These are phyloP conservation scores for Puya raimondii DNA, from an alignment of 176 grass and related monocot species.

Conservation along the genomic window DNA sequence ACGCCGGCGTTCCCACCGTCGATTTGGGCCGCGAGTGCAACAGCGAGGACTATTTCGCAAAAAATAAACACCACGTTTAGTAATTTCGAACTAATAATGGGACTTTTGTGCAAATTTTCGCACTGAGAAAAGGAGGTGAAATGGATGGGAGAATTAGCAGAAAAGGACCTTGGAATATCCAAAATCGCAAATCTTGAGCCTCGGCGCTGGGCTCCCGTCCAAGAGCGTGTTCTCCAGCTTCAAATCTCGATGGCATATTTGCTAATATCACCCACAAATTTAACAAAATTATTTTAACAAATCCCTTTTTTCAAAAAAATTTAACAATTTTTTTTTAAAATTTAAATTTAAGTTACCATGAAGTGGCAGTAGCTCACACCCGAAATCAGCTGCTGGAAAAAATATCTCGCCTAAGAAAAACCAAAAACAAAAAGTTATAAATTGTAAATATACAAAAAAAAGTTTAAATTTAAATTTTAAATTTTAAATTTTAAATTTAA, in stretches of 20 bases:
- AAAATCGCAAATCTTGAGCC: slow-evolving; percentile 95
- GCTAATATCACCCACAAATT: slow-evolving; percentile 34
- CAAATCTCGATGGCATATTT: slow-evolving; percentile 97
- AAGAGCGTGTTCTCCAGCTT: slow-evolving; percentile 92
- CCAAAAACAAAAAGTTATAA: slow-evolving; percentile 4
- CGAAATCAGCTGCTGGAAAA: slow-evolving; percentile 90
- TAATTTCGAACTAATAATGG: background rate
- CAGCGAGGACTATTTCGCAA: slow-evolving; percentile 46
- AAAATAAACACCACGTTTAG: background rate
- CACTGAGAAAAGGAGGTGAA: background rate
- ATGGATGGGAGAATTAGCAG: background rate
- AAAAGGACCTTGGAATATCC: slow-evolving; percentile 80
- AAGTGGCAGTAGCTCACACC: slow-evolving; percentile 89
- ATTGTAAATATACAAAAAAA: background rate
- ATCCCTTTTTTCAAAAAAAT: background rate
- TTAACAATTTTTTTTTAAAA: background rate
- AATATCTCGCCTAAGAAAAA: slow-evolving; percentile 67
- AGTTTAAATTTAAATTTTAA: slow-evolving; percentile 9
- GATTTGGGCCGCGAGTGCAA: slow-evolving; percentile 85
- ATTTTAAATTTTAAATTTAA: slow-evolving; percentile 14
- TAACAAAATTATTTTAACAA: slow-evolving; percentile 8
- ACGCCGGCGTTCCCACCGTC: slow-evolving; percentile 70
- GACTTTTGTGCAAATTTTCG: background rate
- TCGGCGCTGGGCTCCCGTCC: slow-evolving; percentile 76
- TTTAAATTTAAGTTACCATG: slow-evolving; percentile 43